A percentile compares a stretch with the other conserved stretches of the same genome.
Conservation (phyloP, 2,329 filamentous ascomycete species). For the Colletotrichum lentis region DNA sequence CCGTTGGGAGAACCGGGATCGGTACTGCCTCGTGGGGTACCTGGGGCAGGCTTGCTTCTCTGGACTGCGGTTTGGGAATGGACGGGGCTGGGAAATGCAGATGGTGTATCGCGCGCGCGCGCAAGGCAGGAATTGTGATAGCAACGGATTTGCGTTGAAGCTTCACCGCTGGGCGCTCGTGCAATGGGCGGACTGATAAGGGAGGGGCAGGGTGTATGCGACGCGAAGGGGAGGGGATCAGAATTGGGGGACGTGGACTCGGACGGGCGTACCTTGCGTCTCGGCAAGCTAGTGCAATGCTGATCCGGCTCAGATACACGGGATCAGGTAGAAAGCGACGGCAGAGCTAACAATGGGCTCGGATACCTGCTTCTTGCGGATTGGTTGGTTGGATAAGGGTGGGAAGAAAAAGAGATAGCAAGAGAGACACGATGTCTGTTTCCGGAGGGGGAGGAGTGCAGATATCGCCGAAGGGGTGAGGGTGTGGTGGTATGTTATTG, state of each 20-base stretch:
- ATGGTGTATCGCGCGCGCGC: slow-evolving; percentile 6
- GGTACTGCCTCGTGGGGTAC: slow-evolving; percentile 16
- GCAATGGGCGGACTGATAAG: slow-evolving; percentile 36
- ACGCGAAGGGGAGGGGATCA: slow-evolving; percentile 2
- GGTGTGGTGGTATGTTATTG: slow-evolving; percentile 22
- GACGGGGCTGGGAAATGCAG: slow-evolving; percentile 11
- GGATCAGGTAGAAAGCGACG: slow-evolving; percentile 33
- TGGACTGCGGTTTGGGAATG: slow-evolving; percentile 12
- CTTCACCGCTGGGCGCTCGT: slow-evolving; percentile 38
- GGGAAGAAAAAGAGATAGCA: slow-evolving; percentile 7
- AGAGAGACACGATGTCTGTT: slow-evolving; percentile 26
- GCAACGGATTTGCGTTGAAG: slow-evolving; percentile 29
- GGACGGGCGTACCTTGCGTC: slow-evolving; percentile 37
- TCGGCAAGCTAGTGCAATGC: slow-evolving; percentile 34
- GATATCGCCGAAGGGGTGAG: slow-evolving; percentile 22
- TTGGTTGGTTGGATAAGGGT: slow-evolving; percentile 16
- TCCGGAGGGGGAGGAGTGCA: slow-evolving; percentile 34
- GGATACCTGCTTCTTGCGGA: slow-evolving; percentile 29
- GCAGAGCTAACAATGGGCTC: slow-evolving; percentile 35
- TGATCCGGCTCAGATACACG: slow-evolving; percentile 37
- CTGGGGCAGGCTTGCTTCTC: slow-evolving; percentile 27
- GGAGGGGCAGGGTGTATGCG: slow-evolving; percentile 26
- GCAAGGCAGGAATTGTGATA: slow-evolving; percentile 31
- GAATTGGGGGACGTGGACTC: slow-evolving; percentile 21
- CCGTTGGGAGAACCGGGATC: slow-evolving; percentile 28